Evolutionary conservation across 495 filamentous ascomycete genomes (phyloP), one percentile per base, ranked within the genome.

Genomic region (Zalerion maritima): DNA sequence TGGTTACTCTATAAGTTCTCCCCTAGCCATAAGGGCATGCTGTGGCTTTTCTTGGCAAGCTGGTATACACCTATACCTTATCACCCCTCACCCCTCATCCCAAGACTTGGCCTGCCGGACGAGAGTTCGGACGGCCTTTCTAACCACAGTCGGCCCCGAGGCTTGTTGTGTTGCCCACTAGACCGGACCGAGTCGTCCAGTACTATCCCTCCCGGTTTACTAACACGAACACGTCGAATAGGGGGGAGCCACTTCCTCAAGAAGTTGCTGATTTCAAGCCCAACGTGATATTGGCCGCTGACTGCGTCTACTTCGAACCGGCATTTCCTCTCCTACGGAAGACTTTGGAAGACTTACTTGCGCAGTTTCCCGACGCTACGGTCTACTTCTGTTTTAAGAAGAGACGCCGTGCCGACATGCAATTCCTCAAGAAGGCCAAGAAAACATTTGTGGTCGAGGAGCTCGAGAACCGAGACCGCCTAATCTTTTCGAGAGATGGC

Each of bases 381-480:
- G 74, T 86, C 42, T 94, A 81, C 53, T 97, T 97, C 58, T 96
- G 87, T 57, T 94, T 81, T 58, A 94, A 92, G 58, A 84, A 76
- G 54, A 65, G 89, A 37, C 69, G 89, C 40, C 64, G 75, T 35
- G 79, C 76, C 28, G 79, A 85, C 42, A 56, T 75, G 48, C 69
- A 73, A 31, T 81, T 81, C 40, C 63, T 82, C 44, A 79, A 73
- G 54, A 58, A 57, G 36, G 71, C 74, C 7, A 70, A 56, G 43
- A 82, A 76, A 49, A 43, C 54, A 23, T 82, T 81, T 38, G 33
- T 55, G 4, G 62, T 84, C 18, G 62, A 63, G 21, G 74, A 81
- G 37, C 53, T 83, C 18, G 51, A 55, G 28, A 72, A 79, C 37
- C 64, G 71, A n/a, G 66, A 75, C 31, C 50, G 64, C n/a, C 48